Evolutionary conservation across 345 rosid species (phyloP).

Genomic region (Geranium rotundifolium): DNA sequence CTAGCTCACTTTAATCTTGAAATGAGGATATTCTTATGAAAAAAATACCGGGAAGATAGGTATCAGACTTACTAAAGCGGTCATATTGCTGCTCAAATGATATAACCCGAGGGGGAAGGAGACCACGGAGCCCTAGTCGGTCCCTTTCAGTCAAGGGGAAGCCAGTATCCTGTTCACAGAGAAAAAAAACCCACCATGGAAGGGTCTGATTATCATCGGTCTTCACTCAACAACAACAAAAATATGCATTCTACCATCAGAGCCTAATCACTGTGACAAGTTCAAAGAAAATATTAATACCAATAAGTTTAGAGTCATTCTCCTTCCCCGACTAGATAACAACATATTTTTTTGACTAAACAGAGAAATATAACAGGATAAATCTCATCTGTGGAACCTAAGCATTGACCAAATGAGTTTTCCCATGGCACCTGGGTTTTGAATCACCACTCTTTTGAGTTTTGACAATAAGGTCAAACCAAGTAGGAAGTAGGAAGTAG

Average conservation of each 20-base stretch:
- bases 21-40: neutral
- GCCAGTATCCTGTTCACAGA: slow-evolving; percentile 67
- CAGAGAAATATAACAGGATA: neutral
- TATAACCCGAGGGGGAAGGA: slow-evolving; percentile 93
- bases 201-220: neutral
- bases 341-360: neutral
- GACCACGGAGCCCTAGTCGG: slow-evolving; percentile 85
- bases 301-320: neutral
- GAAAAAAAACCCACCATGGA: neutral
- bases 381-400: too few relatives aligned
- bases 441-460: too few relatives aligned
- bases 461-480: neutral
- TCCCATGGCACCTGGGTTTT: neutral
- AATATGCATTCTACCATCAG: neutral
- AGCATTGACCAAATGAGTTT: neutral
- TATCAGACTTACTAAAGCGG: slow-evolving; percentile 73
- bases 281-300: neutral
- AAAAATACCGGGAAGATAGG: slow-evolving; percentile 4
- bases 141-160: slow-evolving; percentile 94
- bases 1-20: neutral
- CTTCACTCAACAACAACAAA: neutral
- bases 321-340: neutral
- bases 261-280: neutral
- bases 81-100: slow-evolving; percentile 83
- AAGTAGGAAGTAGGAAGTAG: too few relatives aligned